Base-by-base conservation (phyloP, 2,329 filamentous ascomycete genomes). In the Diaporthe aspalathi region DNA sequence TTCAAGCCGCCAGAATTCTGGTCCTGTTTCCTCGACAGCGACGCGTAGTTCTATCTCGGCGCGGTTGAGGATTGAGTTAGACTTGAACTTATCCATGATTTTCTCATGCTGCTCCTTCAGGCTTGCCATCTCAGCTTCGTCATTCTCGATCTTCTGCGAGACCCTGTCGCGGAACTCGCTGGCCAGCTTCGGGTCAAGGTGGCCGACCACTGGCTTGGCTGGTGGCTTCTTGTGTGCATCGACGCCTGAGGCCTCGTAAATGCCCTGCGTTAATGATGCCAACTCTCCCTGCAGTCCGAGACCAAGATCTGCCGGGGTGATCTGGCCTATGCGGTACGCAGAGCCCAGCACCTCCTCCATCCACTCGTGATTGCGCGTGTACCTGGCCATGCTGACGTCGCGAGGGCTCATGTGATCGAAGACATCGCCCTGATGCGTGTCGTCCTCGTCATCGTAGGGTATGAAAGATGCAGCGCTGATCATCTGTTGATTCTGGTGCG, bases 281-380 rank as follows among this genome's bases (percentile, higher is more conserved):
- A 99, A 86, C 80, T 95, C 93, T 47, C 96, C 96, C 81, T 91
- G 93, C 65, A 93, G 87, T 5, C 96, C 96, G 12, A 98, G 85
- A 0, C 94, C 94, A 43, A 98, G 88, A 79, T 97, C 95, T 3
- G 94, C 90, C 0, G 95, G 94, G 11, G 92, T 90, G 71, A 99
- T 97, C 79, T 97, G 94, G 63, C 88, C 89, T 73, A 95, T 92
- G 29, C 92, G 88, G 79, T 97, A 98, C 0, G 95, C 94, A 1
- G 95, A 98, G 0, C 93, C 94, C 68, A 98, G 89, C 35, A 99
- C 91, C 82, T 99, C 95, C 78, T 98, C 96, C 94, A 99, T 97
- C 96, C 95, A 98, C 80, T 97, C 94, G 77, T 99, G 95, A 77
- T 99, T 97, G 79, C 98, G 94, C 79, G 92, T 92, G 80, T 98